Evolutionary conservation across 73 alveolate species (phyloP).

Genomic region (Tetrahymena elliotti): DNA sequence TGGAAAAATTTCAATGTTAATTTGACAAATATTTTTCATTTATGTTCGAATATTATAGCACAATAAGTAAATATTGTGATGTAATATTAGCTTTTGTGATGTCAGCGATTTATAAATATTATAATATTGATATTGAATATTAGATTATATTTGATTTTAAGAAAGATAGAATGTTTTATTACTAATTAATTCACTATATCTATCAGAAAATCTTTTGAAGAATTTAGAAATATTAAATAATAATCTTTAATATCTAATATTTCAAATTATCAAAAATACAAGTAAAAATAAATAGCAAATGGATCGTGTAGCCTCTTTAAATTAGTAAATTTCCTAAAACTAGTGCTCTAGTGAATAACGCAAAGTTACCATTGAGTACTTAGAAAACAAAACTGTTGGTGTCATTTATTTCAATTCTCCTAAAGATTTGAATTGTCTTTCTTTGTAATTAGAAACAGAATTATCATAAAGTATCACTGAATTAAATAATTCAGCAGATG

Average conservation of each 20-base stretch:
- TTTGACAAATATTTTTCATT: no score
- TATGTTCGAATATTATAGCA: not conserved
- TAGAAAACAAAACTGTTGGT: not conserved
- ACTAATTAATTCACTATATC: not conserved
- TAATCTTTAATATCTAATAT: no score
- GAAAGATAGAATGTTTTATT: not conserved
- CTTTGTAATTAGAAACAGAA: slow-evolving; percentile 27
- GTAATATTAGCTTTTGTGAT: not conserved
- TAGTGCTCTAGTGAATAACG: not conserved
- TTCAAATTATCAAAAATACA: not conserved
- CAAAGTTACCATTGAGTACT: not conserved
- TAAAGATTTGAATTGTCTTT: slow-evolving; percentile 11
- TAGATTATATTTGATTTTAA: not conserved
- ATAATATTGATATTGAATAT: not conserved
- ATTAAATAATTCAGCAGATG: not conserved
- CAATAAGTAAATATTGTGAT: not conserved
- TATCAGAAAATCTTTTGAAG: not conserved
- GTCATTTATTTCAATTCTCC: slow-evolving; percentile 23
- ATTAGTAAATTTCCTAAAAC: not conserved
- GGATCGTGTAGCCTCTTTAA: not conserved
- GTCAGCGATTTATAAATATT: not conserved
- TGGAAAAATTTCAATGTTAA: not conserved
- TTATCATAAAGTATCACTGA: slow-evolving; percentile 1
- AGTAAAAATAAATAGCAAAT: not conserved
- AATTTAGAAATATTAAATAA: not conserved